Base-by-base conservation (phyloP, 2,329 filamentous ascomycete genomes). In the Ceratocystis alfenasii region DNA sequence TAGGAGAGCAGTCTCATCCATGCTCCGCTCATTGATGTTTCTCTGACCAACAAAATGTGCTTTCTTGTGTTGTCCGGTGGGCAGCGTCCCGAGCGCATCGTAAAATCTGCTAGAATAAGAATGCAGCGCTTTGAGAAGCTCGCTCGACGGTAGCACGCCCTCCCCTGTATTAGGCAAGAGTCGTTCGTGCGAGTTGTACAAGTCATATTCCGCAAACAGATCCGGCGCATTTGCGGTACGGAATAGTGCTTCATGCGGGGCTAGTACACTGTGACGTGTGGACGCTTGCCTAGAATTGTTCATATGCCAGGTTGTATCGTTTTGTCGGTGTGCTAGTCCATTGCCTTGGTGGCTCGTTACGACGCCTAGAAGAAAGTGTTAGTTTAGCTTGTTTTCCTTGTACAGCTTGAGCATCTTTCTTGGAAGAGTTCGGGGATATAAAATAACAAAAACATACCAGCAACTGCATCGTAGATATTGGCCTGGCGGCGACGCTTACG, bases 1-100 rank as follows among this genome's bases (percentile, higher is more conserved):
- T 65, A 93, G 76, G 67, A 93, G 78, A 3, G 88, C 88, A 15
- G 87, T 90, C 76, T 90, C 89, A 72, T 93, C 87, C 82, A 93
- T 83, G 73, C 84, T 88, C 69, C 80, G 74, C 72, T 83, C 79
- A 68, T 83, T 78, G 46, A 80, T 70, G 64, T 73, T 73, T 36
- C 72, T 69, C 6, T 69, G 66, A 41, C 68, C 70, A n/a, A 70
- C 68, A 33, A 66, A 62, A 17, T 65, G 63, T 33, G 60, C 20
- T 48, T 65, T 69, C 64, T 60, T 68, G 68, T 20, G 53, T 22
- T 30, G 59, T 60, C 20, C 67, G 20, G 45, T 68, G 5, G 64
- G 67, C 64, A 63, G 69, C 68, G 67, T 65, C 8, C 73, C 71
- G 65, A 77, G 73, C 7, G 75, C 75, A 48, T 78, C 77, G 74